Conservation (phyloP, 371 early-diverging fungal species). For the Mortierella sp. region DNA sequence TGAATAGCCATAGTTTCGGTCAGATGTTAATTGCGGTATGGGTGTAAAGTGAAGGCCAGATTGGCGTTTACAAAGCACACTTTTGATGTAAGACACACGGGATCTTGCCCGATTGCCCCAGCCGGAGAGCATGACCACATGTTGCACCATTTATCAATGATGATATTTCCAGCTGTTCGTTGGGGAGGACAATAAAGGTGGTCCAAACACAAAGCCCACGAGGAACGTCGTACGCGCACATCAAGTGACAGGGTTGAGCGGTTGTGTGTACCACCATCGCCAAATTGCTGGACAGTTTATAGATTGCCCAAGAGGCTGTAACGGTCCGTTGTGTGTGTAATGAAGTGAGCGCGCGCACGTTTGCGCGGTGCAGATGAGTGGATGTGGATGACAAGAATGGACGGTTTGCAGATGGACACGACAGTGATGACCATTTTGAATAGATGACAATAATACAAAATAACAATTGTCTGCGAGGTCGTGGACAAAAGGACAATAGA, state of each 20-base stretch:
- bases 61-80: slow-evolving; percentile 9
- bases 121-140: no score
- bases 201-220: no score
- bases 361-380: no score
- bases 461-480: no score
- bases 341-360: neutral
- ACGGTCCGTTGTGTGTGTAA: neutral
- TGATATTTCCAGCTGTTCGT: neutral
- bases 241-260: neutral
- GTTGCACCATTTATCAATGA: neutral
- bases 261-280: neutral
- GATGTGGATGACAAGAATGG: no score
- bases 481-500: no score
- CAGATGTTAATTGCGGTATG: neutral
- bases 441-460: no score
- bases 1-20: no score
- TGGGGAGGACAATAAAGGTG: no score
- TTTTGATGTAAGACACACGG: neutral
- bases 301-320: neutral
- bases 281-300: neutral
- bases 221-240: neutral
- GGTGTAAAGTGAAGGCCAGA: neutral
- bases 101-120: neutral
- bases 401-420: no score
- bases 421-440: no score